Base-by-base conservation (phyloP, 768 basidiomycete species). In the Atractiella rhizophila region DNA sequence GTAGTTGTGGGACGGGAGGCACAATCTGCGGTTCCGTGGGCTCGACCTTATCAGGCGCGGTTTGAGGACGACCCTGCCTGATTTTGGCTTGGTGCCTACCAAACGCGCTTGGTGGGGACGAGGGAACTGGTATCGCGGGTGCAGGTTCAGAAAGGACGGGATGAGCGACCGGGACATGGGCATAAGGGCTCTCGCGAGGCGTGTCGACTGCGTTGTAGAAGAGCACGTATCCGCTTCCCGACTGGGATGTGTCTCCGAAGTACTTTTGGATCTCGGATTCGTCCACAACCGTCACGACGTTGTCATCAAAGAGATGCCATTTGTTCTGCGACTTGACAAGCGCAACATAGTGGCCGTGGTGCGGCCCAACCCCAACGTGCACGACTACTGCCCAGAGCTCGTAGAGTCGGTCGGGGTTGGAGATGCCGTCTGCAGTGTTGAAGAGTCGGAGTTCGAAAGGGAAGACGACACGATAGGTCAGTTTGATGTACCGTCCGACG, bases 311-410 rank as follows among this genome's bases (percentile, higher is more conserved):
- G 36, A 88, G 66, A 44, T 82, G 66, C 91, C 91, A 98, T 36
- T 67, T 48, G 18, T 40, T 58, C 28, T 71, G 76, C 2, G 77
- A 76, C 57, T 80, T 82, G 58, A 94, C 76, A 53, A 96, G 74
- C 50, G 86, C 77, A 50, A 96, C 73, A 58, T 98, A 98, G 63
- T 98, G 91, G 1, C 91, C 91, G 53, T 96, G 91, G 56, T 91
- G 77, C n/a, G 85, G 85, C 5, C 88, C 88, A 86, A 71, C 78
- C 68, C 91, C 91, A 48, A 98, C 86, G 60, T 98, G 91, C n/a
- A 98, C 82, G 26, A 98, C 86, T 43, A 96, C 81, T 12, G 81
- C 85, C 57, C 86, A 94, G 21, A 98, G 68, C 57, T 80, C 73
- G 62, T 91, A 98, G 46, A 96, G 57, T 40, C 86, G 66, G 58